Percentiles rank a stretch among this genome's conserved stretches.
These are phyloP conservation scores for Irpex sp. DNA, from an alignment of 1,284 basidiomycete species.

Conservation along the genomic window DNA sequence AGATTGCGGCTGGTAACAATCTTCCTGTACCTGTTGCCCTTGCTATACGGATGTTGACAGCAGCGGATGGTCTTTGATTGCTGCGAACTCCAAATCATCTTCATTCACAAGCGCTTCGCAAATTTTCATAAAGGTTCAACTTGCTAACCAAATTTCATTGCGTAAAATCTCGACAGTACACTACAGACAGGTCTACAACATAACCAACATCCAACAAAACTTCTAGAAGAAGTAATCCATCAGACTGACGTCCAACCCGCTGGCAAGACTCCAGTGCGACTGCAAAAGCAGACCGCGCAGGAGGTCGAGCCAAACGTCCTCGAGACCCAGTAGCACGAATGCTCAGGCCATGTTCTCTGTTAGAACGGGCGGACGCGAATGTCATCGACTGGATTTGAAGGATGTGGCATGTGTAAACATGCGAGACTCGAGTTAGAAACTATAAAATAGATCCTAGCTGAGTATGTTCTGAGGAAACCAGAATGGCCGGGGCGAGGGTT, in stretches of 20 bases:
- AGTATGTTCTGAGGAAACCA: constrained; percentile 73
- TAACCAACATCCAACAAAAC: not conserved
- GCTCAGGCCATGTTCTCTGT: constrained; percentile 67
- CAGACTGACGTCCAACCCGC: constrained; percentile 72
- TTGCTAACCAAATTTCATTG: too few relatives aligned
- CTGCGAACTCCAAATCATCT: too few relatives aligned
- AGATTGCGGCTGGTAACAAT: too few relatives aligned
- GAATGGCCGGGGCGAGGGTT: constrained; percentile 20
- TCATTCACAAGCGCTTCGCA: too few relatives aligned
- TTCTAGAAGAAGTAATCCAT: constrained; percentile 46
- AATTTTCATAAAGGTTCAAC: too few relatives aligned
- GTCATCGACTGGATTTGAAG: constrained; percentile 81
- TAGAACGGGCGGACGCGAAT: constrained; percentile 62
- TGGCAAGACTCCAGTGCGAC: constrained; percentile 36
- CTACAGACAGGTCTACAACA: not conserved
- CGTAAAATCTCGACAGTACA: not conserved
- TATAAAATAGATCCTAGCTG: constrained; percentile 87
- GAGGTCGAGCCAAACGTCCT: constrained; percentile 64
- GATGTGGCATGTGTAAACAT: constrained; percentile 83
- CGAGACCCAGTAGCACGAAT: constrained; percentile 41
- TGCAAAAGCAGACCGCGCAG: constrained; percentile 34
- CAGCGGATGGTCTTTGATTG: too few relatives aligned
- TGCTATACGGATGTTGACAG: too few relatives aligned
- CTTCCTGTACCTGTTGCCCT: too few relatives aligned
- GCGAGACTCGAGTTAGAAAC: constrained; percentile 87